phyloP scores from a whole-genome alignment of 176 grass and related monocot genomes.

The Eremochloa ophiuroides region DNA sequence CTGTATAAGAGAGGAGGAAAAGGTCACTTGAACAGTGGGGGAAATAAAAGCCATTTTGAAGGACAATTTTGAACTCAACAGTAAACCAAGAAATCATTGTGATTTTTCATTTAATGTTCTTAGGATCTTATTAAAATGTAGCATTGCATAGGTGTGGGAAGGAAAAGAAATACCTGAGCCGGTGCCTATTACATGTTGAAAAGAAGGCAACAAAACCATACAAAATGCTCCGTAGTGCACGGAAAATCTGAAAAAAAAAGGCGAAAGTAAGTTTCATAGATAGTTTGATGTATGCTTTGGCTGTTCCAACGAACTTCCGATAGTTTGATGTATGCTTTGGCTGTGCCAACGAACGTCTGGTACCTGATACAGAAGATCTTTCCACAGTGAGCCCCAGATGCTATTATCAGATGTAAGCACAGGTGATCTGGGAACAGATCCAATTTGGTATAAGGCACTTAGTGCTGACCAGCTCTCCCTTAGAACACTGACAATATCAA shows the following conservation, averaged over 20 bases:
- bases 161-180: conserved; percentile 67
- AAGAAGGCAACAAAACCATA: conserved; percentile 98
- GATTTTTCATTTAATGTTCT: neutral
- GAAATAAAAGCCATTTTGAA: neutral
- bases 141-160: neutral
- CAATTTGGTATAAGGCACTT: conserved; percentile 67
- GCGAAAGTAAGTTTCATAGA: conserved; percentile 14
- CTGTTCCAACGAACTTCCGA: neutral
- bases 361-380: conserved; percentile 96
- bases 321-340: neutral
- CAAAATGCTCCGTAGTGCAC: conserved; percentile 83
- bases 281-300: neutral
- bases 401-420: conserved; percentile 49
- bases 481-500: conserved; percentile 43
- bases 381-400: conserved; percentile 76
- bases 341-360: neutral
- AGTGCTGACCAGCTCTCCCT: conserved; percentile 60
- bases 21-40: neutral
- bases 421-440: conserved; percentile 45
- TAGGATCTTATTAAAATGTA: neutral
- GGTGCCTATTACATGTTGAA: conserved; percentile 90
- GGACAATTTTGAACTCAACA: neutral
- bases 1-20: neutral
- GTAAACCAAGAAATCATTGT: neutral
- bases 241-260: conserved; percentile 61